These are phyloP conservation scores for Bonia amplexicaulis DNA, from an alignment of 176 grass and related monocot species.

Conservation along the genomic window DNA sequence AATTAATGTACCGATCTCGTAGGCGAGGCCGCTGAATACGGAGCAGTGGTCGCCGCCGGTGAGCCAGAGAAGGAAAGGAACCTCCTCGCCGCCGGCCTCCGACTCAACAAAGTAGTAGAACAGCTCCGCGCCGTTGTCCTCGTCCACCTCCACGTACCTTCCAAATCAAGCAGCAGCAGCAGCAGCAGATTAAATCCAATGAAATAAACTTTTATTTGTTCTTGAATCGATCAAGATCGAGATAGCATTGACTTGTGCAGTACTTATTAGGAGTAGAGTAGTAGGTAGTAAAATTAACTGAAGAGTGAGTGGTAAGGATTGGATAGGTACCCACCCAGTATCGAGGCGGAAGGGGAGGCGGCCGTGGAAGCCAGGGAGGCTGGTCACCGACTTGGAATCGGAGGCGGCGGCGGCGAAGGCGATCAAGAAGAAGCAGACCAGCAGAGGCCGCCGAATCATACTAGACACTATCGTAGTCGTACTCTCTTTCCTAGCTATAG, in stretches of 20 bases:
- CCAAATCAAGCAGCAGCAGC: not conserved
- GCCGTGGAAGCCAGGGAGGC: slow-evolving; percentile 53
- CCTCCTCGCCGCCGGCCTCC: not conserved
- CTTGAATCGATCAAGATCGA: not conserved
- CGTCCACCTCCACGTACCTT: slow-evolving; percentile 61
- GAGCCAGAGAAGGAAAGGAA: slow-evolving; percentile 64
- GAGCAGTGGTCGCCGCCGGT: slow-evolving; percentile 56
- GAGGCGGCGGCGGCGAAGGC: not conserved
- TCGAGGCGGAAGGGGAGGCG: slow-evolving; percentile 53
- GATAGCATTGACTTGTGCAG: not conserved
- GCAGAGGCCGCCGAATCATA: too few species aligned
- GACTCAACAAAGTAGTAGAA: slow-evolving; percentile 72
- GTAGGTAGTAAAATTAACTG: not conserved
- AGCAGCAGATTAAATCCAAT: not conserved
- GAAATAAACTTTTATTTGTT: not conserved
- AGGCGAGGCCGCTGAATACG: slow-evolving; percentile 44
- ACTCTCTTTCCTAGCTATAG: not conserved
- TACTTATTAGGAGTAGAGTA: too few species aligned
- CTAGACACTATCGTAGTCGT: too few species aligned
- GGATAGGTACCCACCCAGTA: slow-evolving; percentile 44
- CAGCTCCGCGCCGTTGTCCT: slow-evolving; percentile 45
- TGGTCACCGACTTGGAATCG: slow-evolving; percentile 25
- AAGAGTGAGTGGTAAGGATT: not conserved
- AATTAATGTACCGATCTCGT: slow-evolving; percentile 45
- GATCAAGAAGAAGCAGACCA: not conserved